phyloP scores from a whole-genome alignment of 2,329 filamentous ascomycete species.

The Aspergillus ustus region DNA sequence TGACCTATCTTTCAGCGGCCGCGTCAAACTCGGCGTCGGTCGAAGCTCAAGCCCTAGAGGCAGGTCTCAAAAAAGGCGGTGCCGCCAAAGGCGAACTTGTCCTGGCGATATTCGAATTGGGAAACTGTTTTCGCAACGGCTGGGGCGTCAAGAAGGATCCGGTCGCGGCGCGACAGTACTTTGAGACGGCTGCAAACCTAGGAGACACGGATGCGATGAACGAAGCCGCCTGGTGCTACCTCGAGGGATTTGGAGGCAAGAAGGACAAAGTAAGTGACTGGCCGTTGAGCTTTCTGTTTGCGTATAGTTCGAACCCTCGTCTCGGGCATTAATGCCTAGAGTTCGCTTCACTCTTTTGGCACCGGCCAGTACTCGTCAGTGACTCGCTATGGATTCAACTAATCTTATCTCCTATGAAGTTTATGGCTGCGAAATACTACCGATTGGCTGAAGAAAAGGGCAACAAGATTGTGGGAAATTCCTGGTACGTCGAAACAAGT shows the following conservation, averaged over 20 bases:
- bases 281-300: conserved; percentile 9
- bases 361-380: conserved; percentile 13
- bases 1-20: conserved; percentile 84
- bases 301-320: background rate
- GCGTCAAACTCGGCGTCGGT: conserved; percentile 88
- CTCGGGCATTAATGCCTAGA: conserved; percentile 41
- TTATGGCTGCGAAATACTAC: conserved; percentile 81
- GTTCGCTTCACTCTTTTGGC: conserved; percentile 29
- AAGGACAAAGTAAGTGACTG: conserved; percentile 87
- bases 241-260: conserved; percentile 94
- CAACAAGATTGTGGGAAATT: conserved; percentile 88
- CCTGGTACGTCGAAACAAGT: conserved; percentile 71
- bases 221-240: conserved; percentile 92
- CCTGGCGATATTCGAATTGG: conserved; percentile 91
- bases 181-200: conserved; percentile 95
- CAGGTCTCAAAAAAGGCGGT: conserved; percentile 90
- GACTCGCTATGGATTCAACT: conserved; percentile 16
- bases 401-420: conserved; percentile 31
- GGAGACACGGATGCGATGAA: conserved; percentile 98
- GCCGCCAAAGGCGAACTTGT: conserved; percentile 95
- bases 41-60: conserved; percentile 81
- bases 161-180: conserved; percentile 85
- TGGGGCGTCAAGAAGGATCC: conserved; percentile 91
- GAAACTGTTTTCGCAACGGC: conserved; percentile 78
- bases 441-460: conserved; percentile 87